phyloP scores from a whole-genome alignment of 768 basidiomycete species.

The Podaxis sp. region DNA sequence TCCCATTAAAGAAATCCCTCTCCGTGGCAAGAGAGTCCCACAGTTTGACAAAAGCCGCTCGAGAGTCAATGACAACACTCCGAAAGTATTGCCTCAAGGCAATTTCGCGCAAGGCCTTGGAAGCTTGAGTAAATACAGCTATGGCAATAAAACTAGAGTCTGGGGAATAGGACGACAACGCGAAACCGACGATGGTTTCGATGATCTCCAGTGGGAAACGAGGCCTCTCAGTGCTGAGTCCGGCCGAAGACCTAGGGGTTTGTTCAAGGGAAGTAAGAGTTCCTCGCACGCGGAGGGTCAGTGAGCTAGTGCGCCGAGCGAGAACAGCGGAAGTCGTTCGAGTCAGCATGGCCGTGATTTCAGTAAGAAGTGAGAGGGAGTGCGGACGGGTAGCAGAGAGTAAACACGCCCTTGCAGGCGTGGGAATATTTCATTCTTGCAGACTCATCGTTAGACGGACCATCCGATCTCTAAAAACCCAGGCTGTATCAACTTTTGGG shows the following conservation, averaged over 20 bases:
- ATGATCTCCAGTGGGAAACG: slow-evolving; percentile 3
- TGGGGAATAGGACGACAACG: slow-evolving; percentile 8
- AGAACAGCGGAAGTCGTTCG: slow-evolving; percentile 5
- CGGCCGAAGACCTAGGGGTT: neutral
- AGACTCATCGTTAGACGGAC: no score
- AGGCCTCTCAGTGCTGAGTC: neutral
- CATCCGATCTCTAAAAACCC: no score
- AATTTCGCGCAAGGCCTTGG: slow-evolving; percentile 36
- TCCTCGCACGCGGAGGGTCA: slow-evolving; percentile 2
- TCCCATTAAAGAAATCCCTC: slow-evolving; percentile 10
- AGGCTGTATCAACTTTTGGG: no score
- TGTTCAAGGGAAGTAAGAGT: neutral
- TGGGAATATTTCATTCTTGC: neutral
- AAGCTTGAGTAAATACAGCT: slow-evolving; percentile 35
- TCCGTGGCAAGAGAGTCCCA: slow-evolving; percentile 12
- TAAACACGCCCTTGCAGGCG: neutral
- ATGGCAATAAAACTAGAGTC: slow-evolving; percentile 20
- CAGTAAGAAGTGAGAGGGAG: no score
- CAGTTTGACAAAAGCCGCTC: slow-evolving; percentile 9
- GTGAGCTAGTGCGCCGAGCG: neutral
- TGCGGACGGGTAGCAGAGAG: neutral
- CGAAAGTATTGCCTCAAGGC: slow-evolving; percentile 35
- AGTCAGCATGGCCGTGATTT: neutral
- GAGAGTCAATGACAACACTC: slow-evolving; percentile 13
- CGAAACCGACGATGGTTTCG: slow-evolving; percentile 16